Percentiles rank a stretch among this genome's conserved stretches.
Evolutionary conservation across 148 eudicot species (phyloP).

Genomic region (Cornus controversa): DNA sequence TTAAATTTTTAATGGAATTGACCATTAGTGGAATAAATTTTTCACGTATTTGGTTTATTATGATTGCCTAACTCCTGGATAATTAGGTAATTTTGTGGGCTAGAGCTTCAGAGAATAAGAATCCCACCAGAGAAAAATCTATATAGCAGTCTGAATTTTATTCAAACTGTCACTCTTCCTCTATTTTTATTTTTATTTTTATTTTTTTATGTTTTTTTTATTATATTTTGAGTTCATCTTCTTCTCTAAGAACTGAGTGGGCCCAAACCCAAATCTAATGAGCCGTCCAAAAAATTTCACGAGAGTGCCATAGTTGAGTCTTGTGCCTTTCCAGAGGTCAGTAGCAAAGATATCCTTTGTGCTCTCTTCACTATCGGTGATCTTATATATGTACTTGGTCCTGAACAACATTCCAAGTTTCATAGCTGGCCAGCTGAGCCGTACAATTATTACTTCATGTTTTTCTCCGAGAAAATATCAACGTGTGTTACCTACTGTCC

Average conservation of each 20-base stretch:
- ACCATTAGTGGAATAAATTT: no score
- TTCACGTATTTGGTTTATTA: not conserved
- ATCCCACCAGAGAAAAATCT: not conserved
- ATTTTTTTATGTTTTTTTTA: no score
- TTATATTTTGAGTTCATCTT: no score
- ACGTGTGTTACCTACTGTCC: constrained; percentile 16
- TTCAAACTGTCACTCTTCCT: no score
- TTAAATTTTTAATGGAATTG: no score
- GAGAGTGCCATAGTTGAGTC: constrained; percentile 25
- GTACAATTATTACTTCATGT: constrained; percentile 42
- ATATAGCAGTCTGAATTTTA: not conserved
- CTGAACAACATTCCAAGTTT: constrained; percentile 47
- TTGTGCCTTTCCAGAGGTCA: constrained; percentile 21
- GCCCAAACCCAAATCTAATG: no score
- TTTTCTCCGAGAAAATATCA: constrained; percentile 16
- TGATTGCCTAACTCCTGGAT: constrained; percentile 17
- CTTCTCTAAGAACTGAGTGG: no score
- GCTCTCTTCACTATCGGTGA: constrained; percentile 26
- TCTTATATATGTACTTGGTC: constrained; percentile 36
- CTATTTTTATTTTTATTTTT: no score
- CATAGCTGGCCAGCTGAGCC: constrained; percentile 40
- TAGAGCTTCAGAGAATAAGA: constrained; percentile 7
- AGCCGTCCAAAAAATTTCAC: no score
- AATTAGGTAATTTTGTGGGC: constrained; percentile 1
- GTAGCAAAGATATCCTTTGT: constrained; percentile 20